Evolutionary conservation across 805 yeast genomes (phyloP), one percentile per base, ranked within the genome.

Genomic region (Ogataea degrootiae): DNA sequence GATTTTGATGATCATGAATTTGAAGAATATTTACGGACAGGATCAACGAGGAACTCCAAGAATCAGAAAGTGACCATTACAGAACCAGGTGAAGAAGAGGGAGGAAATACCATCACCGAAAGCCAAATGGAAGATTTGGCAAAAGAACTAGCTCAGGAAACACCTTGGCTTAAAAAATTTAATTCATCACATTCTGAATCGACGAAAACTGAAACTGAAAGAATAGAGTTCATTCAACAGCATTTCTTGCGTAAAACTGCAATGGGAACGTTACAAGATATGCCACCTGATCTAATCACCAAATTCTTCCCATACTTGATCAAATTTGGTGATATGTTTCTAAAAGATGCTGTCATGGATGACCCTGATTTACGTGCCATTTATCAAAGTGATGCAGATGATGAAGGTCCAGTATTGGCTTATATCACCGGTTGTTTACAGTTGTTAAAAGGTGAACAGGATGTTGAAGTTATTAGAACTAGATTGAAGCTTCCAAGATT

Each of bases 301-400:
- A 42, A 52, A 16, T 36, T 55, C 31, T 35, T 41, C 17, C 41
- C 46, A 17, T 41, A 52, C 16, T 16, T 62, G 9, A 11, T 36
- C 9, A 46, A 44, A 16, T 63, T 60, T 48, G 66, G 65, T 11
- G 57, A 53, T 33, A 34, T 49, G 31, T 37, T 50, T 15, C 42
- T 59, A 39, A 46, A 46, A 22, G 57, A 53, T 14, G 31, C 49
- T 2, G 40, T 59, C 4, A 42, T 46, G 26, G 52, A 56, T 36
- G 55, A 55, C 34, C 52, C 43, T 22, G 33, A 43, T 6, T 41
- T 56, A 38, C 46, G 45, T 16, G 43, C 39, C 36, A 39, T 56
- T 5, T 47, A 48, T 29, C 50, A 54, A 11, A 44, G 48, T 8
- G 54, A 45, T 15, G 49, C 39, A 16, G 53, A 52, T 8, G 42